Evolutionary conservation across 1,284 basidiomycete genomes (phyloP).

Genomic region (Microstroma glucosiphilum): DNA sequence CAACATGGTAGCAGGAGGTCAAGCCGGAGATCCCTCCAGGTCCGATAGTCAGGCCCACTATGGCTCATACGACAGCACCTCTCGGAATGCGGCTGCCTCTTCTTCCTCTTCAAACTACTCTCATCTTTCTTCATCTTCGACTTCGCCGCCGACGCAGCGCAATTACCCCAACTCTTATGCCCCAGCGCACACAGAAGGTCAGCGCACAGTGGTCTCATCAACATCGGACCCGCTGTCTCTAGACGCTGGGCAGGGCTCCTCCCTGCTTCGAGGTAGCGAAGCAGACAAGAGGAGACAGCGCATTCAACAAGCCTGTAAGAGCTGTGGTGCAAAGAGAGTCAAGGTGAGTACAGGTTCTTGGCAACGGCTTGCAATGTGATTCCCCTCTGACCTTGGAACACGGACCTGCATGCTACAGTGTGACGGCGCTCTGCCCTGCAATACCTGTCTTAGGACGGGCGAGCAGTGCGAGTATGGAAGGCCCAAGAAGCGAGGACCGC

Average conservation of each 20-base stretch:
- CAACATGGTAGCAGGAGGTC: no score
- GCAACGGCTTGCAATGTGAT: background rate
- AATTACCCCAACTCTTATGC: no score
- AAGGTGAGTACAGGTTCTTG: conserved; percentile 11
- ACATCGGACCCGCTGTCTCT: background rate
- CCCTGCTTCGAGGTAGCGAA: background rate
- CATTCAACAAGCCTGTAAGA: conserved; percentile 39
- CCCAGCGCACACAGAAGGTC: no score
- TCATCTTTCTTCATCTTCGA: no score
- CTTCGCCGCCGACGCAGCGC: no score
- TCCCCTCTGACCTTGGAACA: background rate
- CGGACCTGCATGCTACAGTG: conserved; percentile 14
- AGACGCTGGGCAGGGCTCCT: background rate
- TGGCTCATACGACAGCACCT: no score
- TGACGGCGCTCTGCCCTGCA: conserved; percentile 29
- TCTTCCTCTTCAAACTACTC: no score
- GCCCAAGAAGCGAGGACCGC: conserved; percentile 36
- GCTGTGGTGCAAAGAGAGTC: conserved; percentile 32
- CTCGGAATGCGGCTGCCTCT: no score
- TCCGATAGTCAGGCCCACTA: no score
- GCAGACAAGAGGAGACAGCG: conserved; percentile 20
- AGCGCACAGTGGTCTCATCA: no score
- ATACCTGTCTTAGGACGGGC: conserved; percentile 28
- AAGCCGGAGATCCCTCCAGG: no score
- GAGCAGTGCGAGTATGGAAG: conserved; percentile 35